These are phyloP conservation scores for Capillidium heterosporum DNA, from an alignment of 371 early-diverging fungal species.

Conservation along the genomic window DNA sequence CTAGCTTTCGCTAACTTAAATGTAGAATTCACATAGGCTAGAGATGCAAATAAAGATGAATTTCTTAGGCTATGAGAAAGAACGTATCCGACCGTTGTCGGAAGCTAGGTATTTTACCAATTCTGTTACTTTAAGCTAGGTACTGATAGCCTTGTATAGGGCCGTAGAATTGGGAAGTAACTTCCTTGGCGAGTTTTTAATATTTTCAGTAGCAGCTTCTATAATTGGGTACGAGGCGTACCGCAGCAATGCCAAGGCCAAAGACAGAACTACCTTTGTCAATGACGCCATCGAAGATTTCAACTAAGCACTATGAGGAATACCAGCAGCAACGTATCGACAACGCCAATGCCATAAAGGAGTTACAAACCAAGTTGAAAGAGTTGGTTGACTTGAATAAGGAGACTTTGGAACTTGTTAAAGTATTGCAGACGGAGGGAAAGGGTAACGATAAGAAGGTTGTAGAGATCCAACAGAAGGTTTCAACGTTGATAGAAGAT, in stretches of 20 bases:
- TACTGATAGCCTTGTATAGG: slow-evolving; percentile 11
- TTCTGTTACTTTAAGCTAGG: neutral
- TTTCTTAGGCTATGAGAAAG: slow-evolving; percentile 63
- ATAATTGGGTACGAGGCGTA: slow-evolving; percentile 1
- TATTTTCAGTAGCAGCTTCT: slow-evolving; percentile 56
- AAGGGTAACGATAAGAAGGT: too few relatives aligned
- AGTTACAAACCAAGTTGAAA: too few relatives aligned
- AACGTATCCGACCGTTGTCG: slow-evolving; percentile 65
- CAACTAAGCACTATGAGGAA: neutral
- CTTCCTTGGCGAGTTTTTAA: slow-evolving; percentile 68
- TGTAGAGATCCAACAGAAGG: too few relatives aligned
- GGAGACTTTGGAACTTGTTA: too few relatives aligned
- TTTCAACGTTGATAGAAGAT: too few relatives aligned
- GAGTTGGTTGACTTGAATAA: too few relatives aligned
- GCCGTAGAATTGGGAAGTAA: slow-evolving; percentile 80
- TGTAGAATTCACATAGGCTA: slow-evolving; percentile 31
- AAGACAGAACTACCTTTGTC: neutral
- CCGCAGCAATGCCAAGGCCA: neutral
- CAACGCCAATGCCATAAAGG: too few relatives aligned
- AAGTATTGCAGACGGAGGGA: too few relatives aligned
- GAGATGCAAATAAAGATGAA: slow-evolving; percentile 73
- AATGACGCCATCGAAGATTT: slow-evolving; percentile 6
- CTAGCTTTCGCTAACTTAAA: neutral
- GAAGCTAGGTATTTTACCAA: slow-evolving; percentile 31
- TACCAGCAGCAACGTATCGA: neutral